These are phyloP conservation scores for Aureobasidium sp. DNA, from an alignment of 2,329 filamentous ascomycete genomes.

Conservation along the genomic window DNA sequence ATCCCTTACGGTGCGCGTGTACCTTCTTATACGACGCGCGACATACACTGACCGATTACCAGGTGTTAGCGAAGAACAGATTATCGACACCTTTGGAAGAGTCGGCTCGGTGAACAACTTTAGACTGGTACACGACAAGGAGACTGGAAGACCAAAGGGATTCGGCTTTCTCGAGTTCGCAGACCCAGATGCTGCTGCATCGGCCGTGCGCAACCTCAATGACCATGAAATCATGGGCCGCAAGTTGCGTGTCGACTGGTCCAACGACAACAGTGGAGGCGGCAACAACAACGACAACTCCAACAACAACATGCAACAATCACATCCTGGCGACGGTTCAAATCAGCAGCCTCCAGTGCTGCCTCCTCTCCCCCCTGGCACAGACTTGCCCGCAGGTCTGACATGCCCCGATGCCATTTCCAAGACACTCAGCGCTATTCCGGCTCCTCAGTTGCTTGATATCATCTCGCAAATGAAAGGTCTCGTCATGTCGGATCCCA, in stretches of 20 bases:
- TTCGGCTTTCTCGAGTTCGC: slow-evolving; percentile 96
- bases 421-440: slow-evolving; percentile 77
- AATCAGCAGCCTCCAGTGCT: slow-evolving; percentile 49
- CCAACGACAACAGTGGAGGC: slow-evolving; percentile 76
- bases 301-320: slow-evolving; percentile 13
- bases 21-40: background rate
- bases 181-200: slow-evolving; percentile 84
- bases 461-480: slow-evolving; percentile 93
- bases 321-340: slow-evolving; percentile 34
- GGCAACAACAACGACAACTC: slow-evolving; percentile 27
- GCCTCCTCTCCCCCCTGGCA: slow-evolving; percentile 75
- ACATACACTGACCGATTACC: slow-evolving; percentile 10
- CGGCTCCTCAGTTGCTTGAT: slow-evolving; percentile 82
- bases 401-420: slow-evolving; percentile 88
- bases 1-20: slow-evolving; percentile 64
- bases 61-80: slow-evolving; percentile 95
- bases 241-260: slow-evolving; percentile 91
- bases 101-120: slow-evolving; percentile 89
- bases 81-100: slow-evolving; percentile 85
- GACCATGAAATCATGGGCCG: slow-evolving; percentile 92
- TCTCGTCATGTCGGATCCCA: slow-evolving; percentile 72
- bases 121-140: slow-evolving; percentile 87
- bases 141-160: slow-evolving; percentile 89
- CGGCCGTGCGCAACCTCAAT: slow-evolving; percentile 90
- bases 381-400: slow-evolving; percentile 74